Percentiles rank a stretch among this genome's conserved stretches.
Conservation (phyloP, 2,329 filamentous ascomycete genomes). For the Penicillium sp. region DNA sequence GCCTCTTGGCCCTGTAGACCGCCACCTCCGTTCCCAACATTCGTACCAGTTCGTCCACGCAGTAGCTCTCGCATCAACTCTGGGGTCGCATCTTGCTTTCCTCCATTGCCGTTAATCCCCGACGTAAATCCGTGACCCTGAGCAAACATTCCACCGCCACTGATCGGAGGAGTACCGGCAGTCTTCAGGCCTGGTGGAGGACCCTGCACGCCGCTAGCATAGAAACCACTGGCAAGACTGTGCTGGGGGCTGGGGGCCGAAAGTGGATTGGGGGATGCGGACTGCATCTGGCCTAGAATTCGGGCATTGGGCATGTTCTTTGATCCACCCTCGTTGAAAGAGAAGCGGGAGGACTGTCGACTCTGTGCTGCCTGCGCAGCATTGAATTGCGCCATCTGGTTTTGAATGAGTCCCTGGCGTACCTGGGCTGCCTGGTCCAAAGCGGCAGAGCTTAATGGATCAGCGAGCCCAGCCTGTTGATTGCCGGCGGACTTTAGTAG, state of each 20-base stretch:
- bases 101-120: constrained; percentile 63
- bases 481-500: constrained; percentile 62
- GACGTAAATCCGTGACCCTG: constrained; percentile 81
- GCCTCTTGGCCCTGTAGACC: constrained; percentile 76
- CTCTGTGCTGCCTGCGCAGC: constrained; percentile 66
- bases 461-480: constrained; percentile 60
- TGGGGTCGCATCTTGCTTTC: constrained; percentile 71
- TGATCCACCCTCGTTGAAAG: constrained; percentile 69
- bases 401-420: constrained; percentile 48
- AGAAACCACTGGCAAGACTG: constrained; percentile 67
- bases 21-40: constrained; percentile 62
- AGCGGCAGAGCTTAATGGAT: constrained; percentile 38
- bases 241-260: constrained; percentile 42
- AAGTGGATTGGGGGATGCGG: constrained; percentile 40
- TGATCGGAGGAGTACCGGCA: constrained; percentile 86
- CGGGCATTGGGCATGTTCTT: constrained; percentile 62
- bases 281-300: constrained; percentile 53
- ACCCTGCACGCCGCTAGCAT: constrained; percentile 81
- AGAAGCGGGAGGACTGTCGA: constrained; percentile 83
- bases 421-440: constrained; percentile 47
- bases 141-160: constrained; percentile 79
- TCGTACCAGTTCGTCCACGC: constrained; percentile 63
- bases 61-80: constrained; percentile 82
- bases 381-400: constrained; percentile 52
- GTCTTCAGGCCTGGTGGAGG: constrained; percentile 95